phyloP scores from a whole-genome alignment of 306 rosid species.

The Pyrus communis region DNA sequence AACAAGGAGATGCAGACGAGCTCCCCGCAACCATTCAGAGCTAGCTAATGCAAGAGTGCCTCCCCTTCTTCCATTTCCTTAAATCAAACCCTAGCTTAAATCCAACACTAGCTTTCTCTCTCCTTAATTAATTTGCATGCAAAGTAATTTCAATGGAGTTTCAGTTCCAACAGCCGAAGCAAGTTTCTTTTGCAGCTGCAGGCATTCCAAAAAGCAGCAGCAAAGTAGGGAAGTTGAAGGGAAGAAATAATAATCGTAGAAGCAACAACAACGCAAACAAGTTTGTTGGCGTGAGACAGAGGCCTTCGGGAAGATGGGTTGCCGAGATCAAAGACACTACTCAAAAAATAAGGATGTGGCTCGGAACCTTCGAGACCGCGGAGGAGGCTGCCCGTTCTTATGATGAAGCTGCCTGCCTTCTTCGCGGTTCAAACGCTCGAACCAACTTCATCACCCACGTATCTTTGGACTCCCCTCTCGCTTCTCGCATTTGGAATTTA shows the following conservation, averaged over 20 bases:
- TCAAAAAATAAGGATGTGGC: slow-evolving; percentile 94
- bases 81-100: not conserved
- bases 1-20: slow-evolving; percentile 20
- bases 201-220: slow-evolving; percentile 1
- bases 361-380: slow-evolving; percentile 92
- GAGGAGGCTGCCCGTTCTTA: slow-evolving; percentile 95
- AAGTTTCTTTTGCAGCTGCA: slow-evolving; percentile 35
- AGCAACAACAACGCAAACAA: slow-evolving; percentile 40
- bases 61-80: not conserved
- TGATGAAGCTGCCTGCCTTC: slow-evolving; percentile 96
- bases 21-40: not conserved
- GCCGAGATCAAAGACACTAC: slow-evolving; percentile 96
- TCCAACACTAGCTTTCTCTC: not conserved
- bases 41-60: not conserved
- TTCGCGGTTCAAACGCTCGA: slow-evolving; percentile 79
- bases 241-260: slow-evolving; percentile 26
- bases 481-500: slow-evolving; percentile 62
- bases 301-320: slow-evolving; percentile 99
- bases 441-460: slow-evolving; percentile 84
- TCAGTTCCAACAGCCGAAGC: slow-evolving; percentile 49
- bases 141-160: slow-evolving; percentile 47
- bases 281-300: slow-evolving; percentile 87
- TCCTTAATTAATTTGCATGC: not conserved
- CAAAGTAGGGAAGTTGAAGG: slow-evolving; percentile 43
- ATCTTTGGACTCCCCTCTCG: slow-evolving; percentile 73